phyloP scores from a whole-genome alignment of 2,329 filamentous ascomycete genomes.

The Aspergillus sojae region DNA sequence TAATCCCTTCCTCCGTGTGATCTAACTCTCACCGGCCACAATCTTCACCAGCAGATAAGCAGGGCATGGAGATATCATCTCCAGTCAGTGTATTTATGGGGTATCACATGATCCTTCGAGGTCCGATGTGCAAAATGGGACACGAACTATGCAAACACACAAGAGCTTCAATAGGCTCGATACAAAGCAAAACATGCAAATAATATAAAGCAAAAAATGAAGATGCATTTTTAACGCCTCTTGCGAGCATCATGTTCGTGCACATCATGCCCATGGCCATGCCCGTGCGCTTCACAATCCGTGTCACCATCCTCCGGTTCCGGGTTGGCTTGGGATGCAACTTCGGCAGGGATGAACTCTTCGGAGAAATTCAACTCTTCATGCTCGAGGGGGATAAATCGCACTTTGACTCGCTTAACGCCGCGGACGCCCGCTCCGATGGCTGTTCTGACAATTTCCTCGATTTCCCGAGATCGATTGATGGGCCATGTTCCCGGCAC shows the following conservation, averaged over 20 bases:
- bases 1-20: neutral
- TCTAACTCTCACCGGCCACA: neutral
- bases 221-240: constrained; percentile 21
- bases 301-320: constrained; percentile 60
- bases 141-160: constrained; percentile 1
- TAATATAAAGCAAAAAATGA: neutral
- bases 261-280: constrained; percentile 33
- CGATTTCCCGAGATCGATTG: constrained; percentile 67
- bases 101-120: constrained; percentile 17
- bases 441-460: constrained; percentile 71
- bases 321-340: constrained; percentile 60
- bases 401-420: constrained; percentile 78
- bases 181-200: neutral
- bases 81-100: constrained; percentile 6
- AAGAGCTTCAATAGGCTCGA: constrained; percentile 3
- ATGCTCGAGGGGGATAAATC: constrained; percentile 74
- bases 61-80: neutral
- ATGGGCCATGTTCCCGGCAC: constrained; percentile 79
- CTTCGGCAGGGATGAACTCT: constrained; percentile 73
- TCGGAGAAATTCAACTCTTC: constrained; percentile 65
- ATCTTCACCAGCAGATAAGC: neutral
- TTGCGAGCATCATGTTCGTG: constrained; percentile 24
- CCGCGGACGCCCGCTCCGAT: constrained; percentile 80
- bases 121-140: neutral
- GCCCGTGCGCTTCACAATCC: constrained; percentile 24